Base-by-base conservation (phyloP, 1,284 basidiomycete genomes). In the Heterobasidion annosum region DNA sequence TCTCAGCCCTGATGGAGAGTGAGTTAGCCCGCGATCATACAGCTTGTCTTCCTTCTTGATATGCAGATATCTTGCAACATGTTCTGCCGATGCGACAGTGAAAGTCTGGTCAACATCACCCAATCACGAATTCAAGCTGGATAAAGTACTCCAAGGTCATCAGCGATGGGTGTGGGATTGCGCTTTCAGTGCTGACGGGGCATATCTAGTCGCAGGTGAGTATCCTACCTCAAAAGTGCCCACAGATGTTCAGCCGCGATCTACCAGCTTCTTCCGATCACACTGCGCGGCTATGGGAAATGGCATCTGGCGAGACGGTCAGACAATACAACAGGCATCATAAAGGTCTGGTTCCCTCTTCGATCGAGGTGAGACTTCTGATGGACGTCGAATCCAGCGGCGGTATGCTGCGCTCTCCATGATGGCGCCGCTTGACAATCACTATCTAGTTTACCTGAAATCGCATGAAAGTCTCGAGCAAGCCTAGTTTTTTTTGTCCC, bases 91-190 rank as follows among this genome's bases (percentile, higher is more conserved):
- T 68, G 94, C 93, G 25, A 98, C 94, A 1, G 90, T 99, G 63
- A 98, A 98, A 71, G 93, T 99, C 61, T 99, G 97, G 97, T 91
- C 91, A 2, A 91, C 97, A 58, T 84, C 83, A 35, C 81, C 83
- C 7, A 86, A 85, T 62, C 94, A 89, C 68, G 92, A 95, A 63
- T 95, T 96, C 67, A 89, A 83, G 61, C 81, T 91, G 51, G 95
- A 98, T 62, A 96, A 95, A 72, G 83, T 86, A 10, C 76, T 94
- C 47, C 81, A 83, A 64, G 97, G 97, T 1, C 97, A 99, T 71
- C 97, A 99, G 68, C 81, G 97, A 59, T 99, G 97, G 97, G 97
- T 99, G 19, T 99, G 97, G 97, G 97, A 99, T 69, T 95, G 95
- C 65, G 97, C 97, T 9, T 99, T 99, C 71, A 96, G 93, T 65